Evolutionary conservation across 768 basidiomycete species (phyloP), one percentile per base, ranked within the genome.

Genomic region (Tylopilus cervinicoccineus): DNA sequence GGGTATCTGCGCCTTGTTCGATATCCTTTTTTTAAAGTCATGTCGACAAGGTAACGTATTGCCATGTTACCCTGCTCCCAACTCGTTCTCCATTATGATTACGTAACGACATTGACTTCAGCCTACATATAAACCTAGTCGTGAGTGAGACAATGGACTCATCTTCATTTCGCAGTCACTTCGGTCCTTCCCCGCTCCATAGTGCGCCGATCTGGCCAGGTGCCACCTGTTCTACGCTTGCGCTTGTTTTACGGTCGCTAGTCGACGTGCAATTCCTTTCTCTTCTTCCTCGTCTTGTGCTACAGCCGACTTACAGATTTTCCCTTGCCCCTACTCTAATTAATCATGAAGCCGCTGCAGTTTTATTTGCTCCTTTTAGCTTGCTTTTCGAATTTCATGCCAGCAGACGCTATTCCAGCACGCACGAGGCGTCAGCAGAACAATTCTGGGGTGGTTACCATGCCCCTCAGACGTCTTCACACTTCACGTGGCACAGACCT

Each of bases 281-380:
- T 38, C 17, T 27, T 7, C 8, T 26, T 14, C n/a, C n/a, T 8
- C 23, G 16, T 38, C 38, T 12, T 20, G 37, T 43, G 39, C 55
- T 53, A 44, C 60, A 51, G 53, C 46, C 57, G 54, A 53, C 43
- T 24, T 47, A 24, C 37, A 27, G 22, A 46, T 43, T 26, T 19
- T 43, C 20, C 34, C 19, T 42, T 36, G 27, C 26, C 34, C 22
- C 40, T 17, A 5, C 22, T 17, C 23, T 27, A 17, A 44, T 33
- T 16, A 38, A 66, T 58, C 55, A 87, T 88, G 85, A 77, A 78
- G 55, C 16, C 17, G 17, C 69, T 85, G 61, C 69, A 69, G 38
- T 56, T 76, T 56, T 67, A 72, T 34, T 73, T 85, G 48, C 51
- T 76, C 52, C 72, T 87, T 55, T 70, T 81, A 50, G 73, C 76